Base-by-base conservation (phyloP, 768 basidiomycete species). In the Suillus hirtellus region DNA sequence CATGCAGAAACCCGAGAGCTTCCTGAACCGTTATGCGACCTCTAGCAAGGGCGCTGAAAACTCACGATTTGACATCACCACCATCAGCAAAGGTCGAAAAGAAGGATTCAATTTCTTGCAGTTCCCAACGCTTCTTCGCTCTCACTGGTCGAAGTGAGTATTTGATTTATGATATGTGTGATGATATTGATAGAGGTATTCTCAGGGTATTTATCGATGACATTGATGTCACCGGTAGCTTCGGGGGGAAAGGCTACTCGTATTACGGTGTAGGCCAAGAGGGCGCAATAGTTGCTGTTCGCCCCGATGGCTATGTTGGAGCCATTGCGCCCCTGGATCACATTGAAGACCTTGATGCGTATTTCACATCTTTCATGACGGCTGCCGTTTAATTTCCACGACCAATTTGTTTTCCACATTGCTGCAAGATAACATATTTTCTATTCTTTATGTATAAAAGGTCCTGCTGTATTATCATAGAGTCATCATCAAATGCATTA, bases 141-240 rank as follows among this genome's bases (percentile, higher is more conserved):
- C 71, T 9, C 80, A 82, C 42, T 82, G 81, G 80, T 76, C 76
- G 38, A 80, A 80, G 79, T 82, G 43, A 68, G 75, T 67, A 15
- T 15, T 42, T 31, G 12, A 19, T 19, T 31, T 34, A 3, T 34
- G 27, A 37, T 46, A 37, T 15, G 54, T 27, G 37, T 53, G 56
- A 31, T 27, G 21, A 34, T 12, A 35, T 38, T 60, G 27, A 27
- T 17, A 49, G 19, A 15, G 42, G 24, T 3, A 9, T 19, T 27
- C 38, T 24, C 10, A 90, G 89, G 72, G 82, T 87, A 7, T 76
- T 86, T 37, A 76, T 88, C 14, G 89, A 91, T 63, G 87, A 87
- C 62, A 71, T 66, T 2, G 82, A 86, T 64, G 64, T 81, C 38
- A 74, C 71, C 17, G 81, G 80, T 3, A 69, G 60, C 4, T 69